These are phyloP conservation scores for Calonectria multiphialidica DNA, from an alignment of 2,329 filamentous ascomycete genomes.

Conservation along the genomic window DNA sequence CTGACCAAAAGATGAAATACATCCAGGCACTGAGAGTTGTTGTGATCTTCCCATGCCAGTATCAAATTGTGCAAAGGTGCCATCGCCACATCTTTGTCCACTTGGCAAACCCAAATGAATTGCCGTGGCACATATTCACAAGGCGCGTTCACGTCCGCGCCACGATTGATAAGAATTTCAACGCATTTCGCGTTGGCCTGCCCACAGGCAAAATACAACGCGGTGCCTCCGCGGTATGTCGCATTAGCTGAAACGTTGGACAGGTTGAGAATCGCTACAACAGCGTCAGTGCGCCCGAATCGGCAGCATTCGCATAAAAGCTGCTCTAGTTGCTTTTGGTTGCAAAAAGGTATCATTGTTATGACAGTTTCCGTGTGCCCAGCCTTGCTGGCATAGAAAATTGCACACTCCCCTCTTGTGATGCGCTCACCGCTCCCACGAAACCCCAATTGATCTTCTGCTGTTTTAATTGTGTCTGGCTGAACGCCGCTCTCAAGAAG, in stretches of 20 bases:
- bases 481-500: slow-evolving; percentile 31
- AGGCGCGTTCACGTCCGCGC: slow-evolving; percentile 27
- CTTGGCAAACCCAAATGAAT: not conserved
- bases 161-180: slow-evolving; percentile 26
- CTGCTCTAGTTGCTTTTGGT: slow-evolving; percentile 25
- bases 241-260: slow-evolving; percentile 32
- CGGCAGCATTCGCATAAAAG: slow-evolving; percentile 34
- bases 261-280: slow-evolving; percentile 22
- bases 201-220: slow-evolving; percentile 29
- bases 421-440: not conserved
- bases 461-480: slow-evolving; percentile 28
- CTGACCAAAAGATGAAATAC: slow-evolving; percentile 27
- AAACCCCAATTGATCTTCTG: not conserved
- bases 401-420: slow-evolving; percentile 28
- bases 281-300: slow-evolving; percentile 23
- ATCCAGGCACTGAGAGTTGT: slow-evolving; percentile 17
- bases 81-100: not conserved
- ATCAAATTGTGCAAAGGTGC: slow-evolving; percentile 26
- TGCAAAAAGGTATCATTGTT: slow-evolving; percentile 35
- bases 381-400: slow-evolving; percentile 30
- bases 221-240: slow-evolving; percentile 18
- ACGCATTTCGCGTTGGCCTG: slow-evolving; percentile 21
- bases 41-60: slow-evolving; percentile 10
- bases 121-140: slow-evolving; percentile 8
- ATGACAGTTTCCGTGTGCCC: slow-evolving; percentile 29